phyloP scores from a whole-genome alignment of 108 stramenopile species.

The Fragilariopsis cylindrus region DNA sequence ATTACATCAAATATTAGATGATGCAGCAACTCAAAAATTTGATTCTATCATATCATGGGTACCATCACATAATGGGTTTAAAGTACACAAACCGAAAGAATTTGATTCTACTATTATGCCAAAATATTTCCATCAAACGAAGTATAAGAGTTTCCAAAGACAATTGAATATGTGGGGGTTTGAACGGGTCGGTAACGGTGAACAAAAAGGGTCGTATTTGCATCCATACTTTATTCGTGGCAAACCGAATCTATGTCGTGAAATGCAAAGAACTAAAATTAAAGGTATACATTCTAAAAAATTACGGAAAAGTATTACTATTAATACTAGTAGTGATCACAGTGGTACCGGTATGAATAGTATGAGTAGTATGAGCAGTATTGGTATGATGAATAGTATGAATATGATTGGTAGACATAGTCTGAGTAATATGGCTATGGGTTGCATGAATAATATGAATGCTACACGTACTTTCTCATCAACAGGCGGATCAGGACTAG shows the following conservation, averaged over 20 bases:
- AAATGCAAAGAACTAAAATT: slow-evolving; percentile 25
- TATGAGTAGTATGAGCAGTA: no score
- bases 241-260: slow-evolving; percentile 16
- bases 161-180: slow-evolving; percentile 89
- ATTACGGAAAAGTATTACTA: background rate
- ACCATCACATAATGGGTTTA: slow-evolving; percentile 58
- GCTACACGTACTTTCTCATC: no score
- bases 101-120: slow-evolving; percentile 59
- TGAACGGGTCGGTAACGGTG: slow-evolving; percentile 52
- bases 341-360: no score
- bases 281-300: slow-evolving; percentile 10
- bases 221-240: slow-evolving; percentile 35
- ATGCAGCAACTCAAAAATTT: slow-evolving; percentile 45
- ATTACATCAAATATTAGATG: slow-evolving; percentile 56
- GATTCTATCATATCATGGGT: slow-evolving; percentile 60
- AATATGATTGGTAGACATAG: no score
- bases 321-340: background rate
- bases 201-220: slow-evolving; percentile 28
- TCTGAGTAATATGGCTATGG: no score
- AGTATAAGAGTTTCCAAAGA: slow-evolving; percentile 61
- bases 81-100: slow-evolving; percentile 49
- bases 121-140: slow-evolving; percentile 52
- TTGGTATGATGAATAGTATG: no score
- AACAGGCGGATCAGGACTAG: no score
- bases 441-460: no score